phyloP scores from a whole-genome alignment of 768 basidiomycete species.

The Rhodosporidiobolus sp. region DNA sequence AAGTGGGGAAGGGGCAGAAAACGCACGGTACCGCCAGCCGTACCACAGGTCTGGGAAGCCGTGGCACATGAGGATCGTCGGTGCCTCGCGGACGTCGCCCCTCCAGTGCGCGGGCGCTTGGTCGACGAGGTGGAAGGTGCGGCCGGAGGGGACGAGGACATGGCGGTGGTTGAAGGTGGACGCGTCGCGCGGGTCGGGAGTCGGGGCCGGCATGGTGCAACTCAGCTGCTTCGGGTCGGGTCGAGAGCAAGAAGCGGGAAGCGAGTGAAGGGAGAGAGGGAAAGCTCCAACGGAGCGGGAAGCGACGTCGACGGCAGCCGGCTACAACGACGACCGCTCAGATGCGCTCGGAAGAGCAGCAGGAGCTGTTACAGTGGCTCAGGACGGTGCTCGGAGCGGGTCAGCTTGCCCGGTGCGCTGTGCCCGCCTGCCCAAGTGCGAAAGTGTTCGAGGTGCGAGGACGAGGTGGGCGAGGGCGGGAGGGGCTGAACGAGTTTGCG shows the following conservation, averaged over 20 bases:
- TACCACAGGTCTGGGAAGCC: conserved; percentile 38
- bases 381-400: neutral
- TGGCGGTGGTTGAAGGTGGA: conserved; percentile 30
- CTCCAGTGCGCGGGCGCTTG: conserved; percentile 15
- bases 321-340: neutral
- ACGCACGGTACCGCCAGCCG: conserved; percentile 38
- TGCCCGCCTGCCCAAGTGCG: too few relatives aligned
- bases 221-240: too few relatives aligned
- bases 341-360: too few relatives aligned
- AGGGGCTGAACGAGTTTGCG: too few relatives aligned
- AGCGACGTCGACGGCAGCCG: neutral
- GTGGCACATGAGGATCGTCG: conserved; percentile 29
- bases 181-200: conserved; percentile 15
- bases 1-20: neutral
- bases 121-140: conserved; percentile 33
- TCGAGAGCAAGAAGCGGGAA: too few relatives aligned
- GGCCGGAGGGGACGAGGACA: conserved; percentile 25
- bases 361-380: too few relatives aligned
- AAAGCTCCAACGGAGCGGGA: too few relatives aligned
- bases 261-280: neutral
- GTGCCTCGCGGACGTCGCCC: conserved; percentile 3
- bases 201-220: neutral
- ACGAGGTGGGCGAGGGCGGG: too few relatives aligned
- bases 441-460: too few relatives aligned
- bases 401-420: neutral